Evolutionary conservation across 805 yeast species (phyloP), one percentile per base, ranked within the genome.

Genomic region (Metschnikowia santaceciliae): DNA sequence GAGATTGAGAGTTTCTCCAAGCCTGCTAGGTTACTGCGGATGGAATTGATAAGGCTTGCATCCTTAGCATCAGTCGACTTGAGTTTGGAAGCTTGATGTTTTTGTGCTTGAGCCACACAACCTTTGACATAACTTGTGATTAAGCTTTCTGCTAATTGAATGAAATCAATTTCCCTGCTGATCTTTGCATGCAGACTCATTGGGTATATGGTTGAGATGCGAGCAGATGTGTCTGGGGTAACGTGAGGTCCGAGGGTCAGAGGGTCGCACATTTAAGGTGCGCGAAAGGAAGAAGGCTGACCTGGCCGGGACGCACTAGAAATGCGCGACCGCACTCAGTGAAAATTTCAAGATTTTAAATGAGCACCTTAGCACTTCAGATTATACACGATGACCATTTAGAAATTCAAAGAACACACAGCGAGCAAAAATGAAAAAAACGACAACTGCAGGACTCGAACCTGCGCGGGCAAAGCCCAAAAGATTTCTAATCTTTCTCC

Each of bases 381-480:
- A 26, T 13, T 8, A 26, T 26, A 26, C 4, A 26, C 30, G 30
- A 26, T 26, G 11, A 26, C 13, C 11, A 23, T 10, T 26, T 15
- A 6, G 11, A 35, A 35, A 15, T 15, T 35, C 6, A 15, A 3
- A 4, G 4, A 8, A 15, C 13, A 4, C 8, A 17, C 14, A 15
- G 8, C 10, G 13, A 34, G 30, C n/a, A 7, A 32, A 48, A 32
- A 61, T 41, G 65, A 71, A 71, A 69, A 71, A 63, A 62, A 51
- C 84, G 84, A 80, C 84, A 80, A 77, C 84, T 77, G 83, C 86
- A 81, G 85, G 86, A 80, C 68, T 81, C 83, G 86, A 81, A 80
- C 86, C 85, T 78, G 84, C 84, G 86, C 84, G 85, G 84, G 85
- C 81, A 77, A 74, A 80, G 78, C 85, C 84, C 85, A 81, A 78